These are phyloP conservation scores for Volvox reticuliferus DNA, from an alignment of 139 green algal genomes.

Conservation along the genomic window DNA sequence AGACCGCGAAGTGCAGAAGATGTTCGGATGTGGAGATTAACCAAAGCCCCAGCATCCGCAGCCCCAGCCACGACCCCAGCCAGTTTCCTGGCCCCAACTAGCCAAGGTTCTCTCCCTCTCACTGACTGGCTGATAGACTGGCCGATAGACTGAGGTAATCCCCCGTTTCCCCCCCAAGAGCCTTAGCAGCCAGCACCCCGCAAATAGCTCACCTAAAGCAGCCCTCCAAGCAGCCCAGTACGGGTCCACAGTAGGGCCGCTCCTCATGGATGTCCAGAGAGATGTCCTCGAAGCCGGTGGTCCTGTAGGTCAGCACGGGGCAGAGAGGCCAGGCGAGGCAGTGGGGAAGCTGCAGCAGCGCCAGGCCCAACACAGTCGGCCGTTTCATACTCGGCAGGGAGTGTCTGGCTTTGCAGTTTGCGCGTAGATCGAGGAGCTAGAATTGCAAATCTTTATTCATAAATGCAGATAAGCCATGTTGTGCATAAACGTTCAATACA, in stretches of 20 bases:
- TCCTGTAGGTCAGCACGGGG: conserved; percentile 3
- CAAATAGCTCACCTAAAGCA: conserved; percentile 18
- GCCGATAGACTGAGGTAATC: not conserved
- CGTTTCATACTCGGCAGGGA: no score
- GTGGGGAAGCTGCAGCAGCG: no score
- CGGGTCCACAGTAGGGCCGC: conserved; percentile 38
- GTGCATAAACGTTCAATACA: no score
- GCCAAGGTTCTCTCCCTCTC: not conserved
- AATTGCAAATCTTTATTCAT: no score
- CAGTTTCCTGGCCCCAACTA: not conserved
- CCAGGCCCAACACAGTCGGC: no score
- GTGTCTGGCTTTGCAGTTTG: no score
- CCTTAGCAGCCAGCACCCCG: no score
- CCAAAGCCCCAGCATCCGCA: not conserved
- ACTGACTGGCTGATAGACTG: no score
- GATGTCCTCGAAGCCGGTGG: conserved; percentile 59
- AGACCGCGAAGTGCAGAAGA: not conserved
- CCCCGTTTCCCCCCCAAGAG: not conserved
- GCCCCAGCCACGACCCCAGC: no score
- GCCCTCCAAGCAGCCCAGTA: conserved; percentile 55
- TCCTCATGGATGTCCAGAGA: conserved; percentile 57
- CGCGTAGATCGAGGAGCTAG: no score
- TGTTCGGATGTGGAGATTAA: not conserved
- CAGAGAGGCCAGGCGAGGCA: not conserved
- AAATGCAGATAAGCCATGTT: no score